phyloP scores from a whole-genome alignment of 306 rosid species.

The Coriaria nepalensis region DNA sequence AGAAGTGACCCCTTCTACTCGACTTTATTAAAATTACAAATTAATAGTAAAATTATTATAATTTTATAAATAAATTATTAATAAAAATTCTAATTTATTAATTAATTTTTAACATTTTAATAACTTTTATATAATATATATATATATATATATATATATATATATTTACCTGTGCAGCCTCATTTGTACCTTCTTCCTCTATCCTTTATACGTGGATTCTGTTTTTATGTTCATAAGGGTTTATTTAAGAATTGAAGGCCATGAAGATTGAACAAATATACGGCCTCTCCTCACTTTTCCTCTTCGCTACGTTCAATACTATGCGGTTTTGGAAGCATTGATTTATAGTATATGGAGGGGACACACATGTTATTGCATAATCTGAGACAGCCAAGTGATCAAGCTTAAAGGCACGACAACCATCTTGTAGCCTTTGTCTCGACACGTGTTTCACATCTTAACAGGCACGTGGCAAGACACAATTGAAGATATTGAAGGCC shows the following conservation, averaged over 20 bases:
- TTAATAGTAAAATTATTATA: too few relatives aligned
- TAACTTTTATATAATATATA: too few relatives aligned
- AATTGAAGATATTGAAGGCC: neutral
- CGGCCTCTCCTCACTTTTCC: slow-evolving; percentile 25
- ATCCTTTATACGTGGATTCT: neutral
- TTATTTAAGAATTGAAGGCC: slow-evolving; percentile 53
- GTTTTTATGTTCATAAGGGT: slow-evolving; percentile 7
- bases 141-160: too few relatives aligned
- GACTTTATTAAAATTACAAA: too few relatives aligned
- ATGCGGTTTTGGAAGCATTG: slow-evolving; percentile 29
- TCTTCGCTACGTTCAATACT: slow-evolving; percentile 32
- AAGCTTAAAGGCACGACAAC: too few relatives aligned
- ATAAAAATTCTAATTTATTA: too few relatives aligned
- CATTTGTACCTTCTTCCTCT: too few relatives aligned
- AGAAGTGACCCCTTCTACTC: too few relatives aligned
- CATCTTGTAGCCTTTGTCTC: too few relatives aligned
- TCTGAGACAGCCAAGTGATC: slow-evolving; percentile 22
- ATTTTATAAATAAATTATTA: too few relatives aligned
- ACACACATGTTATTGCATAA: slow-evolving; percentile 37
- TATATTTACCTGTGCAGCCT: too few relatives aligned
- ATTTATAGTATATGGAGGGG: slow-evolving; percentile 16
- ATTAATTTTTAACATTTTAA: too few relatives aligned
- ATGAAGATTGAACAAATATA: slow-evolving; percentile 13
- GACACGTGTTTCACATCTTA: slow-evolving; percentile 15
- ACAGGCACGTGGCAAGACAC: slow-evolving; percentile 23